Evolutionary conservation across 495 filamentous ascomycete species (phyloP), one percentile per base, ranked within the genome.

Genomic region (Penicillium canescens): DNA sequence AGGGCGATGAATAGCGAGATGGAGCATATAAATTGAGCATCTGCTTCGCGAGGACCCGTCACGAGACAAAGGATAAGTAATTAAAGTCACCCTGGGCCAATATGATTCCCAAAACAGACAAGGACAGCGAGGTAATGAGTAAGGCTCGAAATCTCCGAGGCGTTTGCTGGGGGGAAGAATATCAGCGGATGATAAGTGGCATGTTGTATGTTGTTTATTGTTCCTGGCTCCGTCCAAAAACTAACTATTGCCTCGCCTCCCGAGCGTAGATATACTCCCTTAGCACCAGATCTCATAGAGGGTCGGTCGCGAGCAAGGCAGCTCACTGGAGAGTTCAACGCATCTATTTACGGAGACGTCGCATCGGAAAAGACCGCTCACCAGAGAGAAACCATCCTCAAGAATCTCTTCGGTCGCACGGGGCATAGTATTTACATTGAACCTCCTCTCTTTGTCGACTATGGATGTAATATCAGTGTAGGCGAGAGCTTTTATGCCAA

Each of bases 401-500:
- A 42, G 10, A 23, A 35, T n/a, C 52, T 50, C 28, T 43, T 50
- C 26, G 39, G 46, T 21, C 46, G 9, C 18, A 21, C 46, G 13
- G 45, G 45, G 24, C 20, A 36, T 21, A 21, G 14, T 14, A 24
- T 49, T 9, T 50, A 50, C 13, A 39, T 55, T 28, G 39, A 55
- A 5, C 52, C 52, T 49, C 52, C 18, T 18, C 18, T 18, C 18
- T 18, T 18, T 18, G 18, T 18, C 18, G 18, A 18, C 18, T 18
- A 18, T 18, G 18, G 18, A 18, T 18, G 18, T 18, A 18, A 18
- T 18, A 18, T 18, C 45, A 54, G 50, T 3, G 47, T 79, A 1
- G 76, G 75, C 3, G 50, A 69, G 6, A 37, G 61, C 3, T 76
- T 76, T 53, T 79, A 76, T 34, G 69, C 68, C n/a, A 78, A 78